Conservation (phyloP, 2,329 filamentous ascomycete genomes). For the Ascochyta viciae-villosae region DNA sequence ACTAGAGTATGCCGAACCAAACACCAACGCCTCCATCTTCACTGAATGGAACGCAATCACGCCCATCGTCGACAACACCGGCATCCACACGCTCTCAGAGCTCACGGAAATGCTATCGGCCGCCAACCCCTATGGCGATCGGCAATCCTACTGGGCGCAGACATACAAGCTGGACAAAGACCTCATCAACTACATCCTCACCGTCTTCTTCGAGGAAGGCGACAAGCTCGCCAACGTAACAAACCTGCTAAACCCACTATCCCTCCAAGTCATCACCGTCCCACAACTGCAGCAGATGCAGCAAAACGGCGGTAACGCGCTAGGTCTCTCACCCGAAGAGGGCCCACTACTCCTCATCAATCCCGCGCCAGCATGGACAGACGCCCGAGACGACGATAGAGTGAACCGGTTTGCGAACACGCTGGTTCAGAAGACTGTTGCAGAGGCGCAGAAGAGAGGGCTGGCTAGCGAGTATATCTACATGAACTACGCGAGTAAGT, state of each 20-base stretch:
- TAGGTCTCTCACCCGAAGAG: constrained; percentile 25
- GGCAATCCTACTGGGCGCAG: constrained; percentile 21
- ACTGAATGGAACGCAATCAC: constrained; percentile 37
- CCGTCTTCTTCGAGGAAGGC: constrained; percentile 18
- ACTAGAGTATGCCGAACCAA: constrained; percentile 36
- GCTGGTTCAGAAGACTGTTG: constrained; percentile 13
- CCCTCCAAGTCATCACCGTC: constrained; percentile 19
- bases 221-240: background rate
- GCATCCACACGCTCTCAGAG: constrained; percentile 29
- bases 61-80: constrained; percentile 31
- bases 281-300: constrained; percentile 30
- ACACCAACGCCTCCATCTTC: constrained; percentile 33
- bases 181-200: constrained; percentile 17
- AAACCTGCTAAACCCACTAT: constrained; percentile 1
- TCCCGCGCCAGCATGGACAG: constrained; percentile 26
- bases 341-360: constrained; percentile 31
- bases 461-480: constrained; percentile 48
- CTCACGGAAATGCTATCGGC: constrained; percentile 24
- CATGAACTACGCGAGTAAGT: constrained; percentile 58
- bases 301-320: constrained; percentile 26
- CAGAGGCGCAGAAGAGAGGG: constrained; percentile 10
- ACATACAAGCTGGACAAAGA: constrained; percentile 23
- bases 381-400: constrained; percentile 23
- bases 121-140: constrained; percentile 1
- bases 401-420: constrained; percentile 18